Base-by-base conservation (phyloP, 2,329 filamentous ascomycete genomes). In the Periconia sp. region DNA sequence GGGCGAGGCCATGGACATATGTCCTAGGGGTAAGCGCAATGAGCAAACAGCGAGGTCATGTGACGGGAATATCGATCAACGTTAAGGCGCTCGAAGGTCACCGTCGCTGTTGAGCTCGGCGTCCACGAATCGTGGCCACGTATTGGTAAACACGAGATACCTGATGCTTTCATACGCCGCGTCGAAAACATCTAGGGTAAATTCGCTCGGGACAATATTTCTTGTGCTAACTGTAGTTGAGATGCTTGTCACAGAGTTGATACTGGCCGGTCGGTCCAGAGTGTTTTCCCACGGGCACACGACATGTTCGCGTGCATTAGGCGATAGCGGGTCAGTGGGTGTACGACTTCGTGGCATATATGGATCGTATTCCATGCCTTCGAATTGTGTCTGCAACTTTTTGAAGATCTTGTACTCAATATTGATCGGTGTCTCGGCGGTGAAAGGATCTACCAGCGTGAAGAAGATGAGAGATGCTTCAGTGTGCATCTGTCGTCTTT, bases 351-450 rank as follows among this genome's bases (percentile, higher is more conserved):
- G 61, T 3, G 69, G 66, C 63, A 65, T 65, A 19, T 72, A 74
- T 1, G 71, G 71, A 40, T 74, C 70, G 49, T 69, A 74, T 33
- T 73, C 69, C 20, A 74, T 60, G 19, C 55, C 62, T 1, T 66
- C 59, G 40, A 74, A 74, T 3, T 60, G 60, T 20, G 50, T 49
- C 42, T 74, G 71, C 8, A 74, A 57, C 8, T 57, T 60, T 37
- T 70, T 72, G 66, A 72, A 73, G 52, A 73, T 62, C 55, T 73
- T 74, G 64, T 73, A 74, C 37, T 73, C 70, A 52, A 74, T 73
- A 51, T 74, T 74, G 63, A 74, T 73, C 1, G 71, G 69, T 3
- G 62, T 63, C 46, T 73, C 70, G 14, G 71, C 71, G 3, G 70
- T 72, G 55, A 70, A 72, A 9, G 70, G 69, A 49, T 73, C 71